Conservation (phyloP, 2,329 filamentous ascomycete genomes). For the Byssochlamys sp. region DNA sequence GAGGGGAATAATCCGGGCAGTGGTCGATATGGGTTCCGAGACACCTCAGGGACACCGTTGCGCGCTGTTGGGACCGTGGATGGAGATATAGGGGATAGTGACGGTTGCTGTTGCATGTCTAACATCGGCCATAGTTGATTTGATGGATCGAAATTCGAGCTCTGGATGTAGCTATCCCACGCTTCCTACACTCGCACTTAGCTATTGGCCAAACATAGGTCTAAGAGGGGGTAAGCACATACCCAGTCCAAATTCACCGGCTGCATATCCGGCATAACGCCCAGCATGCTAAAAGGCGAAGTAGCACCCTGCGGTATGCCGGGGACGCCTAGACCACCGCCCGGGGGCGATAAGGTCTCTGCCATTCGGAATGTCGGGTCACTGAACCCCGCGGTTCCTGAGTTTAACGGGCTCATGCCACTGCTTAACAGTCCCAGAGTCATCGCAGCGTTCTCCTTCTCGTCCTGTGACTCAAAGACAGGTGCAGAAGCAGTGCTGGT, state of each 20-base stretch:
- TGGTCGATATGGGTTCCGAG: conserved; percentile 1
- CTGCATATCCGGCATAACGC: conserved; percentile 47
- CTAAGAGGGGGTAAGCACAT: conserved; percentile 21
- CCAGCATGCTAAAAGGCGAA: conserved; percentile 49
- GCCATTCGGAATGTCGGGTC: conserved; percentile 21
- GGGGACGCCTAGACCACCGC: conserved; percentile 17
- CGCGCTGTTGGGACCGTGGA: conserved; percentile 11
- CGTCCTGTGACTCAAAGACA: conserved; percentile 38
- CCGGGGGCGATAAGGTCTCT: conserved; percentile 18
- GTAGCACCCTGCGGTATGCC: conserved; percentile 34
- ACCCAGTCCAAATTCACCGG: conserved; percentile 53
- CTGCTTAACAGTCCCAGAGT: conserved; percentile 59
- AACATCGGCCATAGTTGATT: conserved; percentile 31
- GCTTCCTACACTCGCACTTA: conserved; percentile 45
- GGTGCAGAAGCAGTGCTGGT: conserved; percentile 10
- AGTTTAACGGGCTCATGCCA: conserved; percentile 46
- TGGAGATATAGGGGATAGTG: conserved; percentile 14
- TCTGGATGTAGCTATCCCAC: conserved; percentile 61
- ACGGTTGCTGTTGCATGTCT: conserved; percentile 20
- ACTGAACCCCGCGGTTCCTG: conserved; percentile 19
- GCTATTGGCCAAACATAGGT: conserved; percentile 4
- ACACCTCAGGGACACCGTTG: conserved; percentile 7
- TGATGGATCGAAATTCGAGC: conserved; percentile 37
- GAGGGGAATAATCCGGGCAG: conserved; percentile 6
- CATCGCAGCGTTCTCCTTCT: conserved; percentile 59